These are phyloP conservation scores for Colletotrichum sidae DNA, from an alignment of 2,329 filamentous ascomycete species.

Conservation along the genomic window DNA sequence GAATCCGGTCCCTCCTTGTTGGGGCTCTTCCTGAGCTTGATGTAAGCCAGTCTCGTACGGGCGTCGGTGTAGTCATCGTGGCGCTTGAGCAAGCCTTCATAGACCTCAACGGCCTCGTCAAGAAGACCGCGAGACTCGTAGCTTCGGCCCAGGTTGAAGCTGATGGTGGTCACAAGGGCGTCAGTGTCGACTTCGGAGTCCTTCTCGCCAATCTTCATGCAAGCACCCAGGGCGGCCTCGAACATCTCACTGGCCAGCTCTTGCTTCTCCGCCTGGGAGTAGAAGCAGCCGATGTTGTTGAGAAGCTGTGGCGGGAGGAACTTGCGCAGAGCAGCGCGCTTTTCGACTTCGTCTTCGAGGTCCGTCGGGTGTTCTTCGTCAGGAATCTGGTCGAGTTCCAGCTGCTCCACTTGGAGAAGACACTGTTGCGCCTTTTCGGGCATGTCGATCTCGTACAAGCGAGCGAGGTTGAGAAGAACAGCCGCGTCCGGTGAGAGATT, in stretches of 20 bases:
- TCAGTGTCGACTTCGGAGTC: slow-evolving; percentile 86
- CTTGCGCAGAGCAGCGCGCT: slow-evolving; percentile 75
- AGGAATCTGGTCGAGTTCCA: slow-evolving; percentile 84
- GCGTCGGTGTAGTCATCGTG: slow-evolving; percentile 96
- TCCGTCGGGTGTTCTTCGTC: slow-evolving; percentile 74
- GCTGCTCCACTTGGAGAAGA: slow-evolving; percentile 89
- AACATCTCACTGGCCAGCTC: slow-evolving; percentile 87
- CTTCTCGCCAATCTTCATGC: slow-evolving; percentile 82
- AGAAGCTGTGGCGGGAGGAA: slow-evolving; percentile 88
- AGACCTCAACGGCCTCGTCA: slow-evolving; percentile 88
- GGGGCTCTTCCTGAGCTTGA: slow-evolving; percentile 83
- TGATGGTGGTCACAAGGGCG: slow-evolving; percentile 93
- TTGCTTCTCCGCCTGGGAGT: slow-evolving; percentile 88
- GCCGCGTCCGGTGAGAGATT: slow-evolving; percentile 84
- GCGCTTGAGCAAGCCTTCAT: slow-evolving; percentile 84
- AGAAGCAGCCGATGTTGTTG: slow-evolving; percentile 98
- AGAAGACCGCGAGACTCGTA: slow-evolving; percentile 87
- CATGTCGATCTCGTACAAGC: slow-evolving; percentile 86
- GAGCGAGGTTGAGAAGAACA: slow-evolving; percentile 90
- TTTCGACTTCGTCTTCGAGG: slow-evolving; percentile 65
- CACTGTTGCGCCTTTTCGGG: slow-evolving; percentile 95
- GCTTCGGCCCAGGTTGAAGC: slow-evolving; percentile 93
- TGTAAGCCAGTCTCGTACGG: slow-evolving; percentile 87
- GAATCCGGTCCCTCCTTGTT: slow-evolving; percentile 88
- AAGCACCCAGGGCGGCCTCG: slow-evolving; percentile 89